Evolutionary conservation across 495 filamentous ascomycete genomes (phyloP).

Genomic region (Annulohypoxylon nitens): DNA sequence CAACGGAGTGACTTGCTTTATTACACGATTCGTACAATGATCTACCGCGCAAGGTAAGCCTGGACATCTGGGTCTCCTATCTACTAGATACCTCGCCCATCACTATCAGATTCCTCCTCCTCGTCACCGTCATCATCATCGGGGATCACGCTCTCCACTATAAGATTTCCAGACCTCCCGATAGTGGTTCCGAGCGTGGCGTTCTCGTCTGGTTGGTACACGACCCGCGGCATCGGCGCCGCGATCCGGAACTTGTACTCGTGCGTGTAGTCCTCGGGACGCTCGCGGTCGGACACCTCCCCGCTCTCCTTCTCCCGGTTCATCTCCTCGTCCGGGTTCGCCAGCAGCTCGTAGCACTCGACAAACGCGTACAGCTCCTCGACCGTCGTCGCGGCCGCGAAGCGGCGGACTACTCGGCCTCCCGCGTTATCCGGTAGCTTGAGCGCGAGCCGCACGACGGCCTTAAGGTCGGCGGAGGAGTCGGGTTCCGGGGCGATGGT

Average conservation of each 20-base stretch:
- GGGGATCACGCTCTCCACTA: constrained; percentile 74
- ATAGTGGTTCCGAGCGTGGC: constrained; percentile 77
- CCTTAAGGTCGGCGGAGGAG: constrained; percentile 64
- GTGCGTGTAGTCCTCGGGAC: constrained; percentile 80
- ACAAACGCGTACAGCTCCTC: constrained; percentile 98
- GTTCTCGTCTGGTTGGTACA: constrained; percentile 74
- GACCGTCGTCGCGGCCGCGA: constrained; percentile 71
- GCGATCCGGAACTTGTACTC: constrained; percentile 85
- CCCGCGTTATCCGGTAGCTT: constrained; percentile 74
- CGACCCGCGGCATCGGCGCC: constrained; percentile 82
- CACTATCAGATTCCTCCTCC: constrained; percentile 47
- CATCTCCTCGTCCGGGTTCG: constrained; percentile 50
- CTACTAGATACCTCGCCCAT: constrained; percentile 7
- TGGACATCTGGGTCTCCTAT: neutral
- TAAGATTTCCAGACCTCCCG: constrained; percentile 86
- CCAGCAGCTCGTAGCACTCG: constrained; percentile 83
- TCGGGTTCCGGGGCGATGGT: constrained; percentile 76
- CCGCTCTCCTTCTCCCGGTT: constrained; percentile 37
- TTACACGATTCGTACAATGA: constrained; percentile 15
- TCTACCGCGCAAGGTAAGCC: neutral
- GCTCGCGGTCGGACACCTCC: constrained; percentile 50
- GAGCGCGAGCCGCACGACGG: constrained; percentile 83
- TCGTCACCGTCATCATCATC: constrained; percentile 13
- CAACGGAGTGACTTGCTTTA: neutral
- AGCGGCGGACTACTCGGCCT: constrained; percentile 78